A percentile compares a stretch with the other conserved stretches of the same genome.
Evolutionary conservation across 441 rosid genomes (phyloP).

Genomic region (Euphorbia celastroides): DNA sequence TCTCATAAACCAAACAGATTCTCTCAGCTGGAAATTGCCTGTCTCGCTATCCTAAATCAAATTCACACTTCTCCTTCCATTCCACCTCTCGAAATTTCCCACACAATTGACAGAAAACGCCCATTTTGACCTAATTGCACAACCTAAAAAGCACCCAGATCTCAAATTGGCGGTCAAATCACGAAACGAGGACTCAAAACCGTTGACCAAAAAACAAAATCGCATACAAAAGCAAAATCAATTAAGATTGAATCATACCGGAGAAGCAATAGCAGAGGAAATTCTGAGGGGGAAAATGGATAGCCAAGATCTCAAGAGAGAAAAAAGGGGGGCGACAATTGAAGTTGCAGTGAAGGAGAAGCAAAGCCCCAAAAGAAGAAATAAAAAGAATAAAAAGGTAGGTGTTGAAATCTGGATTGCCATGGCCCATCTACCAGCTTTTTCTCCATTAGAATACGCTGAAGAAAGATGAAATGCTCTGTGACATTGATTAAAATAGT

Average conservation of each 20-base stretch:
- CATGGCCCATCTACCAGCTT: constrained; percentile 30
- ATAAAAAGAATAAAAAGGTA: constrained; percentile 12
- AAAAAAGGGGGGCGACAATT: constrained; percentile 14
- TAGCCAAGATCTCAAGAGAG: constrained; percentile 15
- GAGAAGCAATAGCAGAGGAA: constrained; percentile 16
- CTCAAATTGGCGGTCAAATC: constrained; percentile 8
- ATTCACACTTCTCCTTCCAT: constrained; percentile 4
- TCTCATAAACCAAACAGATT: constrained; percentile 11
- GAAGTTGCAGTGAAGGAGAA: constrained; percentile 46
- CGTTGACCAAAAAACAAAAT: not conserved
- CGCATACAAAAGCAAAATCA: not conserved
- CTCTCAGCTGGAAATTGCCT: not conserved
- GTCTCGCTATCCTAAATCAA: not conserved
- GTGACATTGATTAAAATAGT: not conserved
- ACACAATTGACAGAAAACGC: constrained; percentile 6
- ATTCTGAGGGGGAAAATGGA: constrained; percentile 14
- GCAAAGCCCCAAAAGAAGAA: constrained; percentile 28
- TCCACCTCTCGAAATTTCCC: not conserved
- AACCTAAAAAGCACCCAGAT: constrained; percentile 3
- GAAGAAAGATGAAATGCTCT: not conserved
- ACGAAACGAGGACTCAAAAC: constrained; percentile 16
- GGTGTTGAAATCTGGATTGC: constrained; percentile 28
- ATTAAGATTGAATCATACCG: constrained; percentile 25
- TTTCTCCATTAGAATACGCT: not conserved
- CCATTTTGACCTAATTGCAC: not conserved